Percentiles rank a stretch among this genome's conserved stretches.
Evolutionary conservation across 768 basidiomycete genomes (phyloP).

Genomic region (Neoboletus magnificus): DNA sequence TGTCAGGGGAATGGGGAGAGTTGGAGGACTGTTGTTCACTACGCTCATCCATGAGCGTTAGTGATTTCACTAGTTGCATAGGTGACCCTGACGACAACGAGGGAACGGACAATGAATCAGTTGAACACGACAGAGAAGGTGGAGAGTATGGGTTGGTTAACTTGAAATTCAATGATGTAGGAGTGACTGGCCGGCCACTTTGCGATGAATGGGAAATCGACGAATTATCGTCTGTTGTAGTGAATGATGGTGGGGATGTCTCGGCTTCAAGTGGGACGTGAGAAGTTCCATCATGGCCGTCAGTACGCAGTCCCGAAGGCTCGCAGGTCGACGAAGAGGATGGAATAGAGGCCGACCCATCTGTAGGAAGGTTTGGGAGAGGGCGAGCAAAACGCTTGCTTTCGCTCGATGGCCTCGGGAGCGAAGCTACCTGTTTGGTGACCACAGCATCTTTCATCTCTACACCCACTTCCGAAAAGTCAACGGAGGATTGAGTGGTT

Average conservation of each 20-base stretch:
- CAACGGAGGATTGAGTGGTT: background rate
- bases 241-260: constrained; percentile 24
- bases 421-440: background rate
- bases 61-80: constrained; percentile 33
- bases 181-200: constrained; percentile 33
- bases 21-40: constrained; percentile 25
- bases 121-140: constrained; percentile 54
- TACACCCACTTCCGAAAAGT: background rate
- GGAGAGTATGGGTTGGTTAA: constrained; percentile 30
- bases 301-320: background rate
- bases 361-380: constrained; percentile 25
- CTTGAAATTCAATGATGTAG: constrained; percentile 30
- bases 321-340: constrained; percentile 5
- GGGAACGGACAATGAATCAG: constrained; percentile 58
- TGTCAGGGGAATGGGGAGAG: constrained; percentile 25
- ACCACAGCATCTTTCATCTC: background rate
- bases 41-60: constrained; percentile 35
- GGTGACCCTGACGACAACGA: constrained; percentile 47
- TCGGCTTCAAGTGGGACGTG: constrained; percentile 15
- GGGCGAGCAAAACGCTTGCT: constrained; percentile 20
- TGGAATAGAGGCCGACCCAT: constrained; percentile 1
- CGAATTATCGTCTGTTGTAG: constrained; percentile 31
- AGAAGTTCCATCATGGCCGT: background rate
- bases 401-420: constrained; percentile 6
- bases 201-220: constrained; percentile 32